Base-by-base conservation (phyloP, 2,329 filamentous ascomycete genomes). In the Neofusicoccum umdonicola region DNA sequence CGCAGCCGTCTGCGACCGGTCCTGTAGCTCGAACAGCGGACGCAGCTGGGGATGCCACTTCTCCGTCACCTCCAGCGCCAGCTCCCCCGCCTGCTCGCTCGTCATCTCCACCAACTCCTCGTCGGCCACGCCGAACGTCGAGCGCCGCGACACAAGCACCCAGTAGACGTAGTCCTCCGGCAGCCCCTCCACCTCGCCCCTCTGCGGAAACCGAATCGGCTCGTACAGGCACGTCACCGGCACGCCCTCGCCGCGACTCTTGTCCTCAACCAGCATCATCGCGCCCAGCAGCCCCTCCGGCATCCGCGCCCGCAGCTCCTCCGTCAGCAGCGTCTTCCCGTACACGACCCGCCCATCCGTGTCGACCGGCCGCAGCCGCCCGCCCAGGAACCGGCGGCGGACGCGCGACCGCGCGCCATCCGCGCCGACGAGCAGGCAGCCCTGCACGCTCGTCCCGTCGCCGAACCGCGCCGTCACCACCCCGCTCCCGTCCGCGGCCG, bases 321-420 rank as follows among this genome's bases (percentile, higher is more conserved):
- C 47, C 2, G 70, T 76, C 27, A 79, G 42, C 2, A 71, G 69
- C 1, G 78, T 80, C 66, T 79, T 80, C 19, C 79, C 79, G 60
- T 77, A 82, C 11, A 81, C 71, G 31, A 74, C 74, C 11, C 76
- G 69, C 15, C 73, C 72, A 8, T 74, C 71, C 0, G 78, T 78
- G 65, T 82, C 79, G 4, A 81, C 56, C 4, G 73, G 65, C 27
- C 27, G 4, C 27, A 31, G 27, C 27, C 27, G 4, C 27, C 27
- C 22, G 19, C 70, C 66, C 41, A 74, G 71, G 37, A 6, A 67
- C 62, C 80, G 79, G 34, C 68, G 74, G 5, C 79, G 71, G n/a
- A 79, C 72, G 11, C 63, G 62, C 17, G 76, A 80, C 19, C 74
- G 68, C 13, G 72, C 69, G 6, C 67, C 66, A 48, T 69, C 67